Evolutionary conservation across 2,329 filamentous ascomycete genomes (phyloP), one percentile per base, ranked within the genome.

Genomic region (Onygenales sp.): DNA sequence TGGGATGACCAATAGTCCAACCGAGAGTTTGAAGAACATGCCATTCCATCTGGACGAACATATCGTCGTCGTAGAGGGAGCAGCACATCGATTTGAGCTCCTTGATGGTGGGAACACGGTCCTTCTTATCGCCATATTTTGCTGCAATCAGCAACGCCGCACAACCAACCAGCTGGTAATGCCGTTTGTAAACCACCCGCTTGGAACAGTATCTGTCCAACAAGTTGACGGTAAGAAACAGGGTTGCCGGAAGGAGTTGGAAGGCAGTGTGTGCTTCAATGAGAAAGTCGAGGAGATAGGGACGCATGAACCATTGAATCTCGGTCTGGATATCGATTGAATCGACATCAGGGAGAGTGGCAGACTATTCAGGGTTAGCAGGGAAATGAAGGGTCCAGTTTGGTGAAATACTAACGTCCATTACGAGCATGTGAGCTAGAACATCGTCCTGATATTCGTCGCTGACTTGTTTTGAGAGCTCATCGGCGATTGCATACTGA

Each of bases 31-130:
- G 94, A 62, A 98, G 81, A 39, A 98, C 92, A 70, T 98, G 93
- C 91, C 94, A 97, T 76, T 98, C 93, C 93, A 98, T 98, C 73
- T 98, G 93, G 9, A 91, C 92, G 75, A 98, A 98, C 93, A 98
- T 98, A 74, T 95, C 92, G 49, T 95, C 90, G 65, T 98, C 93
- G 74, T 98, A 98, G 40, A 97, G 81, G 39, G 88, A 91, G 74
- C 93, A 97, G 80, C 93, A 98, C 93, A 98, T 97, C 61, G 92
- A 94, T 80, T 95, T 95, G 59, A 98, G 79, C 70, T 98, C 93
- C 68, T 89, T 85, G 68, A 98, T 94, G 59, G 94, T 93, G 4
- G 93, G 93, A n/a, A 98, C 93, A 50, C 91, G 84, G 67, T 98
- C 93, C 77, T 98, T 98, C 78, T 93, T 92, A 74, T 98, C 93